Conservation (phyloP, 345 rosid species). For the Carallia brachiata region DNA sequence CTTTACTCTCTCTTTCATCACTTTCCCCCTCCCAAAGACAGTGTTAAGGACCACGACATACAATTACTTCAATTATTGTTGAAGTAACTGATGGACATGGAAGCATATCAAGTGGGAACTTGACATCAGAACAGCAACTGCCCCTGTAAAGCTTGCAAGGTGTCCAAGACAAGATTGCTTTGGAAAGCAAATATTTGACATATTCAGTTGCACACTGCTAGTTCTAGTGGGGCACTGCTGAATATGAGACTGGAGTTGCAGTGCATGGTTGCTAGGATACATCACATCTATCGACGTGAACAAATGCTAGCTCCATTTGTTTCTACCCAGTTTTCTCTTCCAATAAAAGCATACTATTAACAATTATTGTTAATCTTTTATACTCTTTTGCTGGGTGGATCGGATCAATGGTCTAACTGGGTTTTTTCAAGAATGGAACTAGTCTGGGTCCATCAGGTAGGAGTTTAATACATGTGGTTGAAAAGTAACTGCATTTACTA, state of each 20-base stretch:
- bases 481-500: constrained; percentile 17
- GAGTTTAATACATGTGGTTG: too few relatives aligned
- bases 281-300: constrained; percentile 8
- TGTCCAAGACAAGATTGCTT: constrained; percentile 5
- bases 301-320: background rate
- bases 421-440: too few relatives aligned
- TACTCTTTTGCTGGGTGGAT: too few relatives aligned
- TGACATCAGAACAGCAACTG: constrained; percentile 10
- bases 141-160: constrained; percentile 37
- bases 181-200: constrained; percentile 13
- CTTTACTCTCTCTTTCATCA: too few relatives aligned
- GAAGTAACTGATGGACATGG: constrained; percentile 21
- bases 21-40: too few relatives aligned
- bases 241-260: constrained; percentile 18
- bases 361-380: too few relatives aligned
- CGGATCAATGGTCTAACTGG: too few relatives aligned
- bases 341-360: background rate
- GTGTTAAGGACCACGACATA: too few relatives aligned
- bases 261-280: constrained; percentile 44
- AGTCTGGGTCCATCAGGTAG: too few relatives aligned
- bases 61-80: too few relatives aligned
- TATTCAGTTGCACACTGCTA: constrained; percentile 1
- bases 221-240: constrained; percentile 13
- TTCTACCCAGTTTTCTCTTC: background rate
- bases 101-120: constrained; percentile 43